These are phyloP conservation scores for Alternaria longipes DNA, from an alignment of 2,329 filamentous ascomycete species.

Conservation along the genomic window DNA sequence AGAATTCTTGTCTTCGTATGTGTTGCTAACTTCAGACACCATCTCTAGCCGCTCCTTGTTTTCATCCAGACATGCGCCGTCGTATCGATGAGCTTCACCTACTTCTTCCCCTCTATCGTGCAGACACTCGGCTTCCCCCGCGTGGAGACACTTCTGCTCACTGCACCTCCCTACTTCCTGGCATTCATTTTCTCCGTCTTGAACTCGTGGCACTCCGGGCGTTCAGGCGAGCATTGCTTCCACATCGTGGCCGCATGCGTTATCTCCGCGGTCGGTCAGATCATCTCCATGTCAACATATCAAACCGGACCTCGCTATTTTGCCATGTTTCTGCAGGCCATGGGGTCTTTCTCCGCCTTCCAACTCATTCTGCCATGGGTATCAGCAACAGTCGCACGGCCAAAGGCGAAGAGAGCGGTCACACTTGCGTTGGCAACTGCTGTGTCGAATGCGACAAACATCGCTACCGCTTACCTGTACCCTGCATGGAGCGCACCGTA, in stretches of 20 bases:
- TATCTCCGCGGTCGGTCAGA: slow-evolving; percentile 26
- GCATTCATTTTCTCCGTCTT: slow-evolving; percentile 66
- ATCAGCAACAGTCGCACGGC: slow-evolving; percentile 44
- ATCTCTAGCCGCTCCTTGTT: slow-evolving; percentile 35
- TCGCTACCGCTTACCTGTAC: slow-evolving; percentile 44
- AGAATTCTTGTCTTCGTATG: background rate
- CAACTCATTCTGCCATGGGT: slow-evolving; percentile 48
- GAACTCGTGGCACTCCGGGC: slow-evolving; percentile 65
- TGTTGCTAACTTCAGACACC: background rate
- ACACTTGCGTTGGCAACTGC: slow-evolving; percentile 45
- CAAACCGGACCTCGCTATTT: slow-evolving; percentile 65
- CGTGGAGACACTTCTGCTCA: slow-evolving; percentile 65
- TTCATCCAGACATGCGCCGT: slow-evolving; percentile 64
- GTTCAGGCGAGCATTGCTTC: slow-evolving; percentile 63
- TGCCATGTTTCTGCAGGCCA: slow-evolving; percentile 64
- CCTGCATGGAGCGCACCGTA: slow-evolving; percentile 30
- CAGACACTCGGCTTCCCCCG: slow-evolving; percentile 65
- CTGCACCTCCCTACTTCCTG: slow-evolving; percentile 65
- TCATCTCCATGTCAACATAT: slow-evolving; percentile 59
- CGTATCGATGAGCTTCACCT: slow-evolving; percentile 61
- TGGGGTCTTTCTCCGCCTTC: slow-evolving; percentile 36
- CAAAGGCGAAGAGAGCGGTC: slow-evolving; percentile 46
- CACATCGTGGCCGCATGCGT: slow-evolving; percentile 41
- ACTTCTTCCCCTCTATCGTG: slow-evolving; percentile 71
- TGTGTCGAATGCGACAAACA: slow-evolving; percentile 47